Conservation (phyloP, 2,329 filamentous ascomycete species). For the Rhytidhysteron rufulum region DNA sequence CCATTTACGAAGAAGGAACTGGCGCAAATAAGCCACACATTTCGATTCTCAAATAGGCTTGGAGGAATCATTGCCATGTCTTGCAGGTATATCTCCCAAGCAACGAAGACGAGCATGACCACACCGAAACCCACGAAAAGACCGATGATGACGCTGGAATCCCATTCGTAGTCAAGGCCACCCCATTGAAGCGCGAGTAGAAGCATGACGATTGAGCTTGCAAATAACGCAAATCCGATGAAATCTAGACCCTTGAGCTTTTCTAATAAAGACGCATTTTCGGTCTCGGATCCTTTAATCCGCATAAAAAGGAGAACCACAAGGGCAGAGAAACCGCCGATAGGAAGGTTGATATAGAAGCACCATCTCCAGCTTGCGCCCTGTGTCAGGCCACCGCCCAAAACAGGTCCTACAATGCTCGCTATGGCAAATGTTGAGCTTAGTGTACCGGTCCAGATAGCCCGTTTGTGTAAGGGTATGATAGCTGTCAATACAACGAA, state of each 20-base stretch:
- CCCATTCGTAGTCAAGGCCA: slow-evolving; percentile 25
- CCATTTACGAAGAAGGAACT: slow-evolving; percentile 35
- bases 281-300: slow-evolving; percentile 23
- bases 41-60: slow-evolving; percentile 37
- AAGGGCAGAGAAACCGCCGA: slow-evolving; percentile 38
- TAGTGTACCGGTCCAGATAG: slow-evolving; percentile 27
- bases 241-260: slow-evolving; percentile 45
- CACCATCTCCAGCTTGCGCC: slow-evolving; percentile 37
- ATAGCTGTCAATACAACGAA: not conserved
- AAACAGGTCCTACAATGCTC: slow-evolving; percentile 31
- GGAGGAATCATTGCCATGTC: slow-evolving; percentile 39
- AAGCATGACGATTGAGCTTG: slow-evolving; percentile 38
- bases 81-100: slow-evolving; percentile 32
- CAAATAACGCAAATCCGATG: slow-evolving; percentile 37
- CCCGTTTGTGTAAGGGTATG: slow-evolving; percentile 29
- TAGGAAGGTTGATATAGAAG: slow-evolving; percentile 46
- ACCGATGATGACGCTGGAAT: slow-evolving; percentile 40
- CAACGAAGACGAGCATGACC: slow-evolving; percentile 31
- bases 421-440: slow-evolving; percentile 20
- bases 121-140: slow-evolving; percentile 42
- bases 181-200: slow-evolving; percentile 48
- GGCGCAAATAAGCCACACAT: slow-evolving; percentile 25
- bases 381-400: slow-evolving; percentile 31
- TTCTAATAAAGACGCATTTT: slow-evolving; percentile 22
- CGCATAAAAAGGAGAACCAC: slow-evolving; percentile 40